A percentile compares a stretch with the other conserved stretches of the same genome.
These are phyloP conservation scores for Physaria fendleri DNA, from an alignment of 345 rosid genomes.

Conservation along the genomic window DNA sequence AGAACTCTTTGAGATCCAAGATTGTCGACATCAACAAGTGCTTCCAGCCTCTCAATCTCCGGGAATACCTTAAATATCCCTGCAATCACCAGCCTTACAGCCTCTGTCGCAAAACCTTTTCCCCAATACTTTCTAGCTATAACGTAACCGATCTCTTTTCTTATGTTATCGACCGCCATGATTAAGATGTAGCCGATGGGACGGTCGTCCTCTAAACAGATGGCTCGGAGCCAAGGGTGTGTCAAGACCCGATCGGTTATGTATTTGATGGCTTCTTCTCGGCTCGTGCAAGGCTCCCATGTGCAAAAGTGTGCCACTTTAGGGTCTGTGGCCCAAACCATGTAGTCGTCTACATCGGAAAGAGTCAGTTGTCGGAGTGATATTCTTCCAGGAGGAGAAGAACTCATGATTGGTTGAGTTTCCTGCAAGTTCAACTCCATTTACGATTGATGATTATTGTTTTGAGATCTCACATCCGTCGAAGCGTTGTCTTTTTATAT, in stretches of 20 bases:
- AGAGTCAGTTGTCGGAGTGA: constrained; percentile 37
- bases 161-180: constrained; percentile 39
- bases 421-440: constrained; percentile 9
- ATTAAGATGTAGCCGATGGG: constrained; percentile 48
- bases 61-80: constrained; percentile 40
- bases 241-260: constrained; percentile 29
- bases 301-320: constrained; percentile 42
- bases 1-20: constrained; percentile 50
- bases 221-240: constrained; percentile 62
- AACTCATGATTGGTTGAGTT: not conserved
- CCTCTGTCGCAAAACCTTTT: constrained; percentile 45
- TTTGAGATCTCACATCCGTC: constrained; percentile 11
- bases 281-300: constrained; percentile 43
- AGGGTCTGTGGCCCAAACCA: constrained; percentile 58
- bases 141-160: constrained; percentile 49
- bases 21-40: constrained; percentile 49
- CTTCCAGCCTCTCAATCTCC: constrained; percentile 53
- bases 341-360: constrained; percentile 51
- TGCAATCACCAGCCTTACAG: constrained; percentile 40
- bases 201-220: constrained; percentile 38
- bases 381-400: constrained; percentile 14
- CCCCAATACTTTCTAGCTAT: constrained; percentile 51
- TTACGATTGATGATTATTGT: not conserved
- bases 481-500: constrained; percentile 1
- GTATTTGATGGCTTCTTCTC: constrained; percentile 40